These are phyloP conservation scores for Dictyostelium capitatum DNA, from an alignment of 78 protist genomes.

Conservation along the genomic window DNA sequence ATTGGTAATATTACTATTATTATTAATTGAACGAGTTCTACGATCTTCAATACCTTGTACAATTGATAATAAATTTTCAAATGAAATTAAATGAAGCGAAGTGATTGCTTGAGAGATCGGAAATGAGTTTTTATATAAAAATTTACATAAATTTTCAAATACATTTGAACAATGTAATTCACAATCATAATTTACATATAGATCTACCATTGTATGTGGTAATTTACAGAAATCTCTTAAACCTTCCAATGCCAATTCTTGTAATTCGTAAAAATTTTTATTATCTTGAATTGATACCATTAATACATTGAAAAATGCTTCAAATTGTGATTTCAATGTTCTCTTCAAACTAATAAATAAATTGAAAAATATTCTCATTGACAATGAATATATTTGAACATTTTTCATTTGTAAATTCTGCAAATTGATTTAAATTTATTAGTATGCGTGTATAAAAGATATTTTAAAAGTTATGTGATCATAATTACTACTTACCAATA, in stretches of 20 bases:
- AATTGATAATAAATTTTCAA: slow-evolving; percentile 85
- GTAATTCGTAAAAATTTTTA: slow-evolving; percentile 29
- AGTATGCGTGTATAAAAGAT: not conserved
- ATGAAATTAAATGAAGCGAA: slow-evolving; percentile 79
- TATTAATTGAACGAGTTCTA: not conserved
- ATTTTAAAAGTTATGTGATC: not conserved
- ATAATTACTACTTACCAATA: slow-evolving; percentile 22
- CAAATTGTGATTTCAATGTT: slow-evolving; percentile 73
- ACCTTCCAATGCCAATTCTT: slow-evolving; percentile 88
- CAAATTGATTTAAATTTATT: slow-evolving; percentile 2
- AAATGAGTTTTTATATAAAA: slow-evolving; percentile 81
- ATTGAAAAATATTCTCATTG: slow-evolving; percentile 75
- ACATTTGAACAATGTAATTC: slow-evolving; percentile 85
- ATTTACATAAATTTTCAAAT: slow-evolving; percentile 83
- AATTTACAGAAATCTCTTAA: slow-evolving; percentile 85
- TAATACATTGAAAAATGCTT: slow-evolving; percentile 71
- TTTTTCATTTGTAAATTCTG: slow-evolving; percentile 48
- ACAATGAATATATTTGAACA: slow-evolving; percentile 50
- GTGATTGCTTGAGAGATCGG: slow-evolving; percentile 77
- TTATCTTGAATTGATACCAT: slow-evolving; percentile 33
- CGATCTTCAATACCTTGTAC: slow-evolving; percentile 72
- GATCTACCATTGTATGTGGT: slow-evolving; percentile 69
- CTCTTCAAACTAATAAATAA: slow-evolving; percentile 57
- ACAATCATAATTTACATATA: slow-evolving; percentile 90
- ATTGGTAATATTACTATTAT: not conserved